Base-by-base conservation (phyloP, 148 eudicot genomes). In the Fagopyrum esculentum region DNA sequence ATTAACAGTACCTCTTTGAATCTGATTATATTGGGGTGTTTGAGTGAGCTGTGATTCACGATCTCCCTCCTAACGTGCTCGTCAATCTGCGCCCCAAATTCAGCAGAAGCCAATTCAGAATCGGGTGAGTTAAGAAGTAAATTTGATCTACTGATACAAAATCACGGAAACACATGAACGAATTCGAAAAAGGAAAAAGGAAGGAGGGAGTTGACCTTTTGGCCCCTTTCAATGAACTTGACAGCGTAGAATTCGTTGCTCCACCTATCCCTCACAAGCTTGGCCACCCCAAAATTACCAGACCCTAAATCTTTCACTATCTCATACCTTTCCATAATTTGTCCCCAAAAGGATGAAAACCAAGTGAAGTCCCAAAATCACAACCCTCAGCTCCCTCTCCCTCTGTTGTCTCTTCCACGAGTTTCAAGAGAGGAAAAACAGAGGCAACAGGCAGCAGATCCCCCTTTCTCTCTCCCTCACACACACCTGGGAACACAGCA, bases 251-350 rank as follows among this genome's bases (percentile, higher is more conserved):
- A 78, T 73, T 90, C 95, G 73, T 69, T 76, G 6, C 87, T 86
- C 77, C 75, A 57, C 75, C 82, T 88, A 80, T 92, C 95, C 17
- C 77, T 85, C 16, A 84, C 95, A 84, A 92, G 92, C 90, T 92
- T 92, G 26, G 97, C 95, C 47, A 87, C 92, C 26, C 91, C 97
- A 82, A 92, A 92, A 77, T 88, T 92, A n/a, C 97, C 97, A 49
- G 91, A 84, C 8, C 97, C 97, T 73, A 92, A 68, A 74, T 90
- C 92, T 79, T 79, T 87, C 74, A 90, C 83, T 45, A 85, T 75
- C 73, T 92, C 95, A 69, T 87, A 92, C 3, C 95, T 77, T 77
- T 92, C 97, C 95, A 92, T 91, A 30, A n/a, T 74, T 56, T 57
- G 40, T 47, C 9, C 75, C 46, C 64, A 46, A 73, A 63, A 60